Evolutionary conservation across 2,329 filamentous ascomycete genomes (phyloP), one percentile per base, ranked within the genome.

Genomic region (Ascomycota sp.): DNA sequence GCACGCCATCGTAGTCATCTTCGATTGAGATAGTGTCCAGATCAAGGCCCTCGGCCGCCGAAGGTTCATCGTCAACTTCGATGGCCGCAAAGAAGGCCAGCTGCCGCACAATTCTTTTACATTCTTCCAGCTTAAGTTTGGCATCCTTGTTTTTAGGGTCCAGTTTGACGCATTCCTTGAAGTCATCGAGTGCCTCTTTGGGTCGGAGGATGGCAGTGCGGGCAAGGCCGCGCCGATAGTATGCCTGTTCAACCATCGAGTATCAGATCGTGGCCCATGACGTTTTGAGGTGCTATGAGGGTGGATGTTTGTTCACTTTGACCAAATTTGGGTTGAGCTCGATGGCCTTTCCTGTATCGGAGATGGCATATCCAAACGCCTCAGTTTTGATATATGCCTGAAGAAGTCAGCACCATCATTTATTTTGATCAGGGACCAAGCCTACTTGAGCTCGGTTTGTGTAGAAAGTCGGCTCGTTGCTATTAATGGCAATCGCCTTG

Each of bases 381-480:
- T 98, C 89, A 24, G 86, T 75, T 59, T 94, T 95, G 53, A 98
- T 86, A 51, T 98, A 68, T 38, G 81, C 81, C 82, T 93, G 23
- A 13, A 34, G 10, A 33, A n/a, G 25, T 17, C 20, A 25, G 47
- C 66, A 36, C 65, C 61, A 60, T 55, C 62, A 52, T 50, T 53
- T 53, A 58, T 45, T 46, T n/a, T 20, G 19, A 19, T 4, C n/a
- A 11, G 19, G 12, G 20, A 19, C 7, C 24, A 11, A 27, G 19
- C 65, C 38, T 53, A 93, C 86, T 69, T 94, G 86, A 13, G 89
- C 89, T 50, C 89, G 69, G 57, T 98, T 98, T 43, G 81, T 83
- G 57, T 73, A 95, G 58, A 85, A 95, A 0, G 85, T 78, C 6
- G 85, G 79, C 46, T 95, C 78, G 41, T 77, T 64, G 47, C 76